These are phyloP conservation scores for Coniferiporia weirii DNA, from an alignment of 1,284 basidiomycete genomes.

Conservation along the genomic window DNA sequence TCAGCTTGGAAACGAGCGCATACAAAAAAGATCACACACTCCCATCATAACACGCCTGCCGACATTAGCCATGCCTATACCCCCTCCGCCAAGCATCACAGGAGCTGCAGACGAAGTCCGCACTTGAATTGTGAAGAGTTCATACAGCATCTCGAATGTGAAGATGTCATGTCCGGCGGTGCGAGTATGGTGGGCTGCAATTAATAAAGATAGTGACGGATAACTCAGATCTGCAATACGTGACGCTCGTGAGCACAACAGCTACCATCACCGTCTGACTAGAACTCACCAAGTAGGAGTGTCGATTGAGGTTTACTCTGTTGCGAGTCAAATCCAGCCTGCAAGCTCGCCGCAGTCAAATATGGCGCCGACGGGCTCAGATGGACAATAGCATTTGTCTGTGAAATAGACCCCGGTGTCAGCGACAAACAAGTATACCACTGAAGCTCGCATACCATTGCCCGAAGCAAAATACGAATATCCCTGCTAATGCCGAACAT, in stretches of 20 bases:
- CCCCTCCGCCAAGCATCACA: conserved; percentile 64
- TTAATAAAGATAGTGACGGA: conserved; percentile 67
- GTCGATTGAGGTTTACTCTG: conserved; percentile 43
- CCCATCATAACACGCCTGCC: conserved; percentile 53
- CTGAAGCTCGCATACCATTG: conserved; percentile 50
- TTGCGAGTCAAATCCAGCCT: conserved; percentile 39
- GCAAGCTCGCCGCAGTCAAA: background rate
- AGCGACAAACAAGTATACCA: conserved; percentile 5
- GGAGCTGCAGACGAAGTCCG: conserved; percentile 64
- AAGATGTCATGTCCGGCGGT: conserved; percentile 62
- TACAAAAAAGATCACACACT: conserved; percentile 36
- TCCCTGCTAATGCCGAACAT: conserved; percentile 66
- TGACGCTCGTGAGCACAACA: background rate
- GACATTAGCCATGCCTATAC: conserved; percentile 69
- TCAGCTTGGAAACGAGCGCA: conserved; percentile 8
- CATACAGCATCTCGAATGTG: conserved; percentile 77
- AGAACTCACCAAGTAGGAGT: conserved; percentile 47
- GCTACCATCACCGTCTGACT: background rate
- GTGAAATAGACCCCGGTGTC: conserved; percentile 25
- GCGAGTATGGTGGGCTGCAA: conserved; percentile 60
- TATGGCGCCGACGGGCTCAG: conserved; percentile 49
- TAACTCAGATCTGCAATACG: conserved; percentile 52
- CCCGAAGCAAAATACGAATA: conserved; percentile 53
- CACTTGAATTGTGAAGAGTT: conserved; percentile 61
- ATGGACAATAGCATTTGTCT: conserved; percentile 48